Base-by-base conservation (phyloP, 352 stramenopile species). In the Pythium dissimile region DNA sequence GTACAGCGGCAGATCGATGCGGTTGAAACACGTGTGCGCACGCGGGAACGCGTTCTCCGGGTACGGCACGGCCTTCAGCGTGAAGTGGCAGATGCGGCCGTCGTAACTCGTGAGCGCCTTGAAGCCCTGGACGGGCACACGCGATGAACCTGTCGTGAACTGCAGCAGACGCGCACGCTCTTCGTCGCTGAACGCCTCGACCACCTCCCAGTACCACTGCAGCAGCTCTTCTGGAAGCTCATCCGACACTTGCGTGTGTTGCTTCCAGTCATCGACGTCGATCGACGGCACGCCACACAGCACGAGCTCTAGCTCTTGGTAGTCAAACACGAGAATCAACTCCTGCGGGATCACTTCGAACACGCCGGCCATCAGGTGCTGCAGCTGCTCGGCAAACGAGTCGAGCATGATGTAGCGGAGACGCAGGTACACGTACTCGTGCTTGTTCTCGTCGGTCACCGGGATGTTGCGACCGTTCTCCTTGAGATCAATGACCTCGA, bases 341-440 rank as follows among this genome's bases (percentile, higher is more conserved):
- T 91, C 79, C 47, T 92, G 81, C 5, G 85, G 85, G n/a, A 99
- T 96, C 15, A 99, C 87, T 88, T 99, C 84, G 93, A 99, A 97
- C 59, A 99, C 97, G 18, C 97, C 86, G 30, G 78, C 78, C 74
- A 95, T 89, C 27, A 95, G 49, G 54, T 91, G 94, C 61, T 95
- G 92, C 26, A 99, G 69, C 59, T 99, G 95, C 59, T 96, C 84
- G 13, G 78, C 77, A 44, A 99, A 96, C 39, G 91, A 87, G 60
- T 96, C 95, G 48, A 99, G 77, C 68, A 99, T 86, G 55, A 96
- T 92, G 77, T 99, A 98, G 54, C 96, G 97, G 32, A 99, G 73
- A 37, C 84, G 89, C 51, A 97, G 68, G 55, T 98, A 93, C 16
- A 98, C 82, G 76, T 98, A 99, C 73, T 99, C 92, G 23, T 95